Conservation (phyloP, 768 basidiomycete genomes). For the Cantharellus anzutake region DNA sequence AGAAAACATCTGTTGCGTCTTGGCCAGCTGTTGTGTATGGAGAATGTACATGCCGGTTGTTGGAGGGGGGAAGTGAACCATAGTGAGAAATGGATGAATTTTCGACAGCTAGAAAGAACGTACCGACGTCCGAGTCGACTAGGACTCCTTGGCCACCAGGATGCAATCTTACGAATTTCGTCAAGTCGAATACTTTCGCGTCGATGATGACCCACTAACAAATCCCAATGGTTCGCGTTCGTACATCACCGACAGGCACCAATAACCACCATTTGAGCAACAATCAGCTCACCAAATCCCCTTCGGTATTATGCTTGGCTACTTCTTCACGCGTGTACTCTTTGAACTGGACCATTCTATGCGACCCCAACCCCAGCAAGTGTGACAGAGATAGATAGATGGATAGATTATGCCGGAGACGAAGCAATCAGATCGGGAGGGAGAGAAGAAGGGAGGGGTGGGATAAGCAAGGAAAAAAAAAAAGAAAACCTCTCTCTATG, state of each 20-base stretch:
- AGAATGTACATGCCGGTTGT: not conserved
- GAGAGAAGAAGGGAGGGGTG: too few relatives aligned
- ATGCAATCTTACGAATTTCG: slow-evolving; percentile 65
- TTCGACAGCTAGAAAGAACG: slow-evolving; percentile 10
- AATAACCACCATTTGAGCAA: not conserved
- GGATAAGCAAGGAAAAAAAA: too few relatives aligned
- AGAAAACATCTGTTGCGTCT: slow-evolving; percentile 67
- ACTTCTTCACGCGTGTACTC: slow-evolving; percentile 49
- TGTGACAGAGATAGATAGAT: too few relatives aligned
- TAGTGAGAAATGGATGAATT: slow-evolving; percentile 5
- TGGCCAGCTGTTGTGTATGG: slow-evolving; percentile 31
- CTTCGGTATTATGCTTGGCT: slow-evolving; percentile 60
- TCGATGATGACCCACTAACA: slow-evolving; percentile 65
- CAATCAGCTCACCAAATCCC: slow-evolving; percentile 31
- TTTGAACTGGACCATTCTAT: slow-evolving; percentile 12
- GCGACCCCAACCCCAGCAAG: too few relatives aligned
- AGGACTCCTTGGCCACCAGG: slow-evolving; percentile 69
- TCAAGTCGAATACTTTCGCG: slow-evolving; percentile 62
- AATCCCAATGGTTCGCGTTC: not conserved
- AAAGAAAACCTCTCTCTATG: too few relatives aligned
- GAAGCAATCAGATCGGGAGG: too few relatives aligned
- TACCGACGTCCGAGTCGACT: slow-evolving; percentile 45
- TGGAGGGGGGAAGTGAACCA: not conserved
- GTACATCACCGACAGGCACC: not conserved
- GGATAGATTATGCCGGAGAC: too few relatives aligned